Base-by-base conservation (phyloP, 305 asterid genomes). In the Plantago coronopus region DNA sequence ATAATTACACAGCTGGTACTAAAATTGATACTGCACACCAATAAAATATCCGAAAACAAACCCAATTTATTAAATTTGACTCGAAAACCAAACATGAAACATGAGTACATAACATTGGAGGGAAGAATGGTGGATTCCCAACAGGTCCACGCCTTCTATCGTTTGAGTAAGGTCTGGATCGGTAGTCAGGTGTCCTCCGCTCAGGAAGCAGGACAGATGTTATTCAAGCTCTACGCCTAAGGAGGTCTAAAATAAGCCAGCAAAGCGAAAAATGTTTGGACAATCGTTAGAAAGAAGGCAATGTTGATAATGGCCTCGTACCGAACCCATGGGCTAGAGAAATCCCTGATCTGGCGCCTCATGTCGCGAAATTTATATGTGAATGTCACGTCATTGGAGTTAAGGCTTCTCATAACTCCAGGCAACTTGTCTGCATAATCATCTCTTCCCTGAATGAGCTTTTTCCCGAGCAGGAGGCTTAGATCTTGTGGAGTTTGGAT, bases 331-430 rank as follows among this genome's bases (percentile, higher is more conserved):
- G 71, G 71, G 46, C 65, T 66, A 0, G 71, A 34, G 38, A 34
- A 66, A 59, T 50, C 64, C n/a, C 63, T 58, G 18, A 66, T 48
- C 23, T 66, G 12, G 17, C 65, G 25, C 64, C 64, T 66, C 60
- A 59, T 20, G 12, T 1, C 17, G 53, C 15, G 53, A 2, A 66
- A 25, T 7, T 40, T 17, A 19, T 18, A 25, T 2, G 69, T 65
- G 23, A 65, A 27, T 7, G 10, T 29, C 25, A 21, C 27, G 18
- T 46, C 42, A 6, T 49, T 63, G 5, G 54, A 59, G 40, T 42
- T 58, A 22, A 66, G 59, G 53, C 65, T 50, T 49, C 34, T 23
- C 1, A 66, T 13, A 0, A 59, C 51, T 25, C 31, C 19, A 6
- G 66, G 66, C 47, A 67, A 42, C 48, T 40, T 59, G 37, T 59